Evolutionary conservation across 2,329 filamentous ascomycete species (phyloP), one percentile per base, ranked within the genome.

Genomic region (Hypoxylon rubiginosum): DNA sequence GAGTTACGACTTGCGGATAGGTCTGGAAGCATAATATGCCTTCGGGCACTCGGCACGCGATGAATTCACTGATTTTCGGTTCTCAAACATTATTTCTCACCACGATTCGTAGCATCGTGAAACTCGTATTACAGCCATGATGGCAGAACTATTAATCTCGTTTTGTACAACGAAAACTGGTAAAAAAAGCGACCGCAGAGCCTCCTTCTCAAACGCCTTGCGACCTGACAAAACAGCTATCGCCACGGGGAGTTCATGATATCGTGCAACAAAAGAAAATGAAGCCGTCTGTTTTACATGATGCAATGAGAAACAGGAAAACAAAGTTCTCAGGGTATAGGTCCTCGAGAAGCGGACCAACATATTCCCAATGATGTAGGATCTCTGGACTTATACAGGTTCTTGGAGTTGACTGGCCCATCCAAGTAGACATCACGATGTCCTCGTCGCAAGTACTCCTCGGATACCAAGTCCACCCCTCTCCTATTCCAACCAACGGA

Each of bases 21-120:
- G 39, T 7, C 39, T 43, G 19, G 36, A 8, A 41, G 36, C 36
- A 41, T n/a, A n/a, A 17, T 3, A 41, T 17, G 36, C 36, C 15
- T 41, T 2, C 2, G 39, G 39, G 39, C 3, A 43, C 19, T 6
- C n/a, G n/a, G n/a, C n/a, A 1, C 39, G 34, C 34, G 34, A 36
- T 36, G 11, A 15, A 36, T 36, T 36, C 34, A 36, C 34, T 6
- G 6, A 36, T 36, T 15, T 36, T 36, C 34, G 15, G 34, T 36
- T 15, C 8, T 11, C 4, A 9, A 48, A 13, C 19, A 48, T 26
- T 13, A 24, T 24, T 5, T 48, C 43, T 13, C 21, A 11, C 10
- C 6, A 24, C 28, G 34, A 54, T 1, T 8, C 53, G 1, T 53
- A 71, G 6, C 46, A 36, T 13, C 4, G 34, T 36, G 34, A 43